A percentile compares a stretch with the other conserved stretches of the same genome.
These are phyloP conservation scores for Wickerhamiella azymoides DNA, from an alignment of 805 yeast genomes.

Conservation along the genomic window DNA sequence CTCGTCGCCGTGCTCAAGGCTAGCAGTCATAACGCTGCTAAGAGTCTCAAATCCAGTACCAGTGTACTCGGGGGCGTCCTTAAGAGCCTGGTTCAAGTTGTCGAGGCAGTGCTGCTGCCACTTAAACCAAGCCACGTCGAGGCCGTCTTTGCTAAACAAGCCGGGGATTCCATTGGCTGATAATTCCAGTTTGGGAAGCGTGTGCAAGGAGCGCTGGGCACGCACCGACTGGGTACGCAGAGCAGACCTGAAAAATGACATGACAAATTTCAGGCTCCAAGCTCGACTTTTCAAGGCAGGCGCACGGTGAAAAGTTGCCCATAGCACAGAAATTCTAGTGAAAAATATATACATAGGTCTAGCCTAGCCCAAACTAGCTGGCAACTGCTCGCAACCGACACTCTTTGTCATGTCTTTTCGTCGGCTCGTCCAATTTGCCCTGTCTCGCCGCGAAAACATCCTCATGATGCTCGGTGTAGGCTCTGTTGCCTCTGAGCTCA, in stretches of 20 bases:
- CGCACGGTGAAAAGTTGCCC: no score
- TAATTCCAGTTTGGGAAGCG: constrained; percentile 27
- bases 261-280: background rate
- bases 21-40: constrained; percentile 3
- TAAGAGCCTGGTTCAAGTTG: constrained; percentile 19
- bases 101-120: constrained; percentile 44
- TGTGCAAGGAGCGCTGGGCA: constrained; percentile 11
- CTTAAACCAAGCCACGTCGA: constrained; percentile 63
- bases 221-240: background rate
- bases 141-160: constrained; percentile 50
- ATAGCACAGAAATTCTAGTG: no score
- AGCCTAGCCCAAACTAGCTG: no score
- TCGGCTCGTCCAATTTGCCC: background rate
- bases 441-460: constrained; percentile 5
- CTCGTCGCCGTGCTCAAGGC: constrained; percentile 8
- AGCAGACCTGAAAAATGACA: background rate
- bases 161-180: constrained; percentile 43
- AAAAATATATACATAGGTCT: no score
- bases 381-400: no score
- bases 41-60: constrained; percentile 8
- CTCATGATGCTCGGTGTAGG: constrained; percentile 30
- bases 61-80: constrained; percentile 8
- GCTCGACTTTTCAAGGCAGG: no score
- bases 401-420: background rate
- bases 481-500: constrained; percentile 34